These are phyloP conservation scores for Suillus occidentalis DNA, from an alignment of 768 basidiomycete genomes.

Conservation along the genomic window DNA sequence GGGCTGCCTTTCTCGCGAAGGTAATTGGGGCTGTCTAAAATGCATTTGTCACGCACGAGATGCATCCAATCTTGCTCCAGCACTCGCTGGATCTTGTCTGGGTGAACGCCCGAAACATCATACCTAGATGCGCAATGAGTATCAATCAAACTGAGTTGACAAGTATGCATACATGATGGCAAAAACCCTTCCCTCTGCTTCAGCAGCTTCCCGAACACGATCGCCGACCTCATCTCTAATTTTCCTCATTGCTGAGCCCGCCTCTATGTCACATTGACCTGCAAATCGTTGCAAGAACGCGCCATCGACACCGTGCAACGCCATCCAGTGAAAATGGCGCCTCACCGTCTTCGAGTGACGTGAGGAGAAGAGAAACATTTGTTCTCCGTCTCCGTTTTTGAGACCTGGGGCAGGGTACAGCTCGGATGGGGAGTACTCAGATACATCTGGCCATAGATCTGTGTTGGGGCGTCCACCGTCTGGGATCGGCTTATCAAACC, in stretches of 20 bases:
- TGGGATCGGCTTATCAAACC: constrained; percentile 70
- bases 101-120: constrained; percentile 76
- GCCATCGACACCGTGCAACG: constrained; percentile 75
- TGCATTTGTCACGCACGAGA: constrained; percentile 56
- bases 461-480: constrained; percentile 70
- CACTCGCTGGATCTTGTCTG: constrained; percentile 64
- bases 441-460: constrained; percentile 81
- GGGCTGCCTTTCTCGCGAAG: constrained; percentile 67
- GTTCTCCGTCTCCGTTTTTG: constrained; percentile 52
- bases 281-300: constrained; percentile 81
- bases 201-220: constrained; percentile 72
- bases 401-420: constrained; percentile 71
- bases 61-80: constrained; percentile 75
- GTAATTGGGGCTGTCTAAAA: constrained; percentile 74
- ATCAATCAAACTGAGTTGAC: constrained; percentile 5
- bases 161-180: constrained; percentile 70
- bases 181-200: constrained; percentile 77
- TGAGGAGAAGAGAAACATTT: constrained; percentile 75
- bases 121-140: constrained; percentile 52
- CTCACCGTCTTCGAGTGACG: constrained; percentile 73
- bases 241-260: constrained; percentile 54
- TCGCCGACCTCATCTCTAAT: constrained; percentile 76
- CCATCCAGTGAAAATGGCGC: constrained; percentile 69
- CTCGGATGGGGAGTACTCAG: constrained; percentile 68
- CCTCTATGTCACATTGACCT: constrained; percentile 59